Evolutionary conservation across 2,329 filamentous ascomycete genomes (phyloP), one percentile per base, ranked within the genome.

Genomic region (Dactylellina haptotyla): DNA sequence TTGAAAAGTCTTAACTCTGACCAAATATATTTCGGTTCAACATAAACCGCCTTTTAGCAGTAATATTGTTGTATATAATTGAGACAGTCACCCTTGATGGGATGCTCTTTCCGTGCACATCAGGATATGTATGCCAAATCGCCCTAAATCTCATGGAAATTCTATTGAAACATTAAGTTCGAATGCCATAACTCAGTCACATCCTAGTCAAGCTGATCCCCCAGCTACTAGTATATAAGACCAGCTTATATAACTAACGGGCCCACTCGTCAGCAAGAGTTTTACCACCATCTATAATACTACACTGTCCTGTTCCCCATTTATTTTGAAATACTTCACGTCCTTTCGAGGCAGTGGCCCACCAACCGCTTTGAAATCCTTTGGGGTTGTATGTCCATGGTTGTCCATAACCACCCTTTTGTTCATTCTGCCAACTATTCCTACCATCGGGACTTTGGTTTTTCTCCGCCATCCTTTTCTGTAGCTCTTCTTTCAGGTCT

Each of bases 341-440:
- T 12, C 62, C 62, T 12, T 14, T 39, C 8, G 8, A 16, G 9
- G 62, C 62, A 9, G 43, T 28, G 18, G 20, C 26, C 62, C 62
- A 66, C 62, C 62, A 66, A 10, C 23, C 63, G 2, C 9, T 56
- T 23, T 78, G 75, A 48, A 78, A 59, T 32, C 54, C 61, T 25
- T 25, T 45, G 46, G 85, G 75, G 51, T 84, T 80, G 67, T 85
- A 83, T 77, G 85, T 84, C 71, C 83, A 87, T 1, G 84, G 85
- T 77, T 87, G 85, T 10, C 83, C 84, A 20, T 81, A 56, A 0
- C 85, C 85, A 23, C 85, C 85, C 3, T 79, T 81, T 76, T 86
- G 85, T 37, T 82, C 81, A 2, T 76, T 77, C 77, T 86, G 85
- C 85, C 85, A 87, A 5, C 81, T 84, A 78, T 86, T 41, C 84